phyloP scores from a whole-genome alignment of 176 grass and related monocot species.

The Triticum dicoccoides region DNA sequence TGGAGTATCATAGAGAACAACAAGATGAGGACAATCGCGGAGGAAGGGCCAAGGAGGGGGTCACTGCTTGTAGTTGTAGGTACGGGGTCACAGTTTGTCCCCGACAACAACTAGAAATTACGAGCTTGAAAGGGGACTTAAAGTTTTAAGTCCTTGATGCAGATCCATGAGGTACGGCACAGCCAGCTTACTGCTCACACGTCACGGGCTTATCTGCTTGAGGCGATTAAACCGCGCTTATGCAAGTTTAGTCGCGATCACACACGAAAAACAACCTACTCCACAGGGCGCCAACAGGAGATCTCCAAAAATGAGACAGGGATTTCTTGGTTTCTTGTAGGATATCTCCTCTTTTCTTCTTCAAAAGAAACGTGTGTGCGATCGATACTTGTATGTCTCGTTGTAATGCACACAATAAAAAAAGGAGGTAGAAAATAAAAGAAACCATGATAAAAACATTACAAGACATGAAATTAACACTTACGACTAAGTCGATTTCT shows the following conservation, averaged over 20 bases:
- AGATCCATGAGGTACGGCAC: not conserved
- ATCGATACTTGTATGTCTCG: not conserved
- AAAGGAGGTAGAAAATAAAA: too few species aligned
- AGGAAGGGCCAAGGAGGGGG: slow-evolving; percentile 1
- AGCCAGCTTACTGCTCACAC: slow-evolving; percentile 12
- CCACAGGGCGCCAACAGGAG: not conserved
- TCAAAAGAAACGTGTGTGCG: not conserved
- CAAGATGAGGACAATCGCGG: not conserved
- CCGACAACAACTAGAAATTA: slow-evolving; percentile 24
- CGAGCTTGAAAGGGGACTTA: not conserved
- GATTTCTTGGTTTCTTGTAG: slow-evolving; percentile 9
- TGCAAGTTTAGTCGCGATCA: not conserved
- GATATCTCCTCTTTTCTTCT: not conserved
- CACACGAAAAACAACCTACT: not conserved
- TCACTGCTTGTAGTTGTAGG: slow-evolving; percentile 47
- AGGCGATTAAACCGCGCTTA: slow-evolving; percentile 4
- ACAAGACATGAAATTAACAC: too few species aligned
- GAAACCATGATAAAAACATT: too few species aligned
- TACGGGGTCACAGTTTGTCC: slow-evolving; percentile 61
- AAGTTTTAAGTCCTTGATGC: slow-evolving; percentile 4
- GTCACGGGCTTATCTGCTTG: slow-evolving; percentile 4
- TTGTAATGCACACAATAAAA: not conserved
- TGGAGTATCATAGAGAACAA: slow-evolving; percentile 10
- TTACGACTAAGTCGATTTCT: too few species aligned
- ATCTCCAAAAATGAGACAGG: not conserved